Percentiles rank a stretch among this genome's conserved stretches.
These are phyloP conservation scores for Dothidotthia symphoricarpi DNA, from an alignment of 2,329 filamentous ascomycete species.

Conservation along the genomic window DNA sequence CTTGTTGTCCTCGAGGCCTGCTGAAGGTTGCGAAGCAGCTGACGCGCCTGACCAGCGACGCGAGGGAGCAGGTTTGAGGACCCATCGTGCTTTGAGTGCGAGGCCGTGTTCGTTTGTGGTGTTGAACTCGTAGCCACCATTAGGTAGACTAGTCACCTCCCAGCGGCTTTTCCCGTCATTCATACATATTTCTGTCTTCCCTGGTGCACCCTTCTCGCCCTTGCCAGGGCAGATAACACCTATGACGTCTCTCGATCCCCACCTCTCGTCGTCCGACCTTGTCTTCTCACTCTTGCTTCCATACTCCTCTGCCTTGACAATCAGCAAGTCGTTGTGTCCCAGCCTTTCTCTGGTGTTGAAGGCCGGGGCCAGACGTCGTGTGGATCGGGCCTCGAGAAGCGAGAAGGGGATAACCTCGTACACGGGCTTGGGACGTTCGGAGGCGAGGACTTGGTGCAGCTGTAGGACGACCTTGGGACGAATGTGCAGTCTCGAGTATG, in stretches of 20 bases:
- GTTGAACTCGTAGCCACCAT: constrained; percentile 57
- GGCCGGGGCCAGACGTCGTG: constrained; percentile 57
- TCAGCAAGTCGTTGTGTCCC: constrained; percentile 66
- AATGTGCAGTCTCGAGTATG: constrained; percentile 61
- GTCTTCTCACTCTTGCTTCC: constrained; percentile 43
- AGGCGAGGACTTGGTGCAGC: constrained; percentile 63
- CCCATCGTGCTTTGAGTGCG: constrained; percentile 66
- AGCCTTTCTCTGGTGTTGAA: constrained; percentile 64
- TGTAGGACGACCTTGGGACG: constrained; percentile 70
- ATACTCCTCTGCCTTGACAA: constrained; percentile 71
- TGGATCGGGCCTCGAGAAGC: constrained; percentile 52
- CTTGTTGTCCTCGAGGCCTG: constrained; percentile 39
- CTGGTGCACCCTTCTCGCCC: constrained; percentile 55
- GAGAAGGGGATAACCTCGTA: constrained; percentile 73
- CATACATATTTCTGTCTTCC: constrained; percentile 68
- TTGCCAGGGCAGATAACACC: constrained; percentile 62
- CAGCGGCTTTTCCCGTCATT: constrained; percentile 46
- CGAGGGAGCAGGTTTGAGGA: constrained; percentile 48
- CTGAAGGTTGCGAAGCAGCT: constrained; percentile 16
- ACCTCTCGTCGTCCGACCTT: constrained; percentile 49
- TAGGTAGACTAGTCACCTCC: constrained; percentile 45
- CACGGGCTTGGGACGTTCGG: constrained; percentile 62
- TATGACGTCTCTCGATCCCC: constrained; percentile 57
- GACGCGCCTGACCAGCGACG: constrained; percentile 30
- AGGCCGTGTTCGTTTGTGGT: constrained; percentile 58